Evolutionary conservation across 23 red algal species (phyloP).

Genomic region (Gracilariopsis chorda): DNA sequence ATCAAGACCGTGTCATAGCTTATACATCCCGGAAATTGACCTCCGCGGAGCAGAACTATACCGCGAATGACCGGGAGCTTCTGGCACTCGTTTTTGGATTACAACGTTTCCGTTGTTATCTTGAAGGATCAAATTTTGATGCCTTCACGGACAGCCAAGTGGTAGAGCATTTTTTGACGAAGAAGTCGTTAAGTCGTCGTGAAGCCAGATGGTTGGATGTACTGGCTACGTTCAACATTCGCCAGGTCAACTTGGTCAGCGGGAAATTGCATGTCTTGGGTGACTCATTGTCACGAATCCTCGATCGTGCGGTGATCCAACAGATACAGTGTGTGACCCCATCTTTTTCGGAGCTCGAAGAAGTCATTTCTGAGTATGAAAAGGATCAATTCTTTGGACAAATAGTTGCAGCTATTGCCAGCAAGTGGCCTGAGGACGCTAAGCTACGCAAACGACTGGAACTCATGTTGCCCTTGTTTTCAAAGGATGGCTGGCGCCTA

Average conservation of each 20-base stretch:
- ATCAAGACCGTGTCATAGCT: too few species aligned
- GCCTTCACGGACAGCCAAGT: background rate
- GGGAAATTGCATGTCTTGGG: background rate
- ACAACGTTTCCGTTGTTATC: background rate
- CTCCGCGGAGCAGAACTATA: background rate
- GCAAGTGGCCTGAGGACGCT: background rate
- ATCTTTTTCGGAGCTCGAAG: background rate
- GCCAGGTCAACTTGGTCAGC: background rate
- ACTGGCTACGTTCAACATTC: background rate
- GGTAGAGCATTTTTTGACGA: background rate
- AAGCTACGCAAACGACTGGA: background rate
- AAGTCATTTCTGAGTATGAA: background rate
- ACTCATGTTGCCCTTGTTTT: background rate
- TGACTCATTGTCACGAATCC: background rate
- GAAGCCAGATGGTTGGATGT: background rate
- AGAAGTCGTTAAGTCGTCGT: background rate
- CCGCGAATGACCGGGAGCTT: background rate
- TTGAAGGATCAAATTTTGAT: background rate
- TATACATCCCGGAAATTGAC: too few species aligned
- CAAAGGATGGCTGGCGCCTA: background rate
- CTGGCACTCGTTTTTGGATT: background rate
- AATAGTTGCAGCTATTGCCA: background rate
- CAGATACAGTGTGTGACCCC: background rate
- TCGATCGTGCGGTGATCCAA: background rate
- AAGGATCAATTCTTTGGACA: background rate